Percentiles rank a stretch among this genome's conserved stretches.
These are phyloP conservation scores for Carex parvula DNA, from an alignment of 176 grass and related monocot genomes.

Conservation along the genomic window DNA sequence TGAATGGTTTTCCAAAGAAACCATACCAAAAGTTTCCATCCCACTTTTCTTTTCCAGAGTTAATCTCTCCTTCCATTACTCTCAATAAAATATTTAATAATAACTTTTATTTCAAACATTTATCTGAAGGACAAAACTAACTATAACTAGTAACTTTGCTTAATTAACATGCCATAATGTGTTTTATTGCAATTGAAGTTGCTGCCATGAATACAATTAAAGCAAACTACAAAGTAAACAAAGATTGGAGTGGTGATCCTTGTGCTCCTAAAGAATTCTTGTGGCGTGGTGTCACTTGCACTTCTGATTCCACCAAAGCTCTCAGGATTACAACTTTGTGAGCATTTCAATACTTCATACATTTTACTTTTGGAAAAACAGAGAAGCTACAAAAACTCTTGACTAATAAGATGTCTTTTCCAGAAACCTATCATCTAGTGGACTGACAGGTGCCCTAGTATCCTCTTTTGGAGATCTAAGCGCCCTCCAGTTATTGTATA, in stretches of 20 bases:
- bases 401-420: neutral
- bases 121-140: neutral
- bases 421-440: slow-evolving; percentile 27
- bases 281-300: slow-evolving; percentile 35
- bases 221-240: slow-evolving; percentile 29
- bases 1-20: neutral
- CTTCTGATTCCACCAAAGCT: neutral
- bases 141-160: neutral
- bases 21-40: neutral
- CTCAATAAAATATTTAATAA: neutral
- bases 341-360: neutral
- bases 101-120: neutral
- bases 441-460: slow-evolving; percentile 21
- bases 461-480: slow-evolving; percentile 28
- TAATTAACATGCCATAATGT: neutral
- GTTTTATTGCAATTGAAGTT: neutral
- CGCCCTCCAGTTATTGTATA: slow-evolving; percentile 20
- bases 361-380: neutral
- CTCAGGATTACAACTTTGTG: slow-evolving; percentile 31
- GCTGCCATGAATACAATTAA: slow-evolving; percentile 25
- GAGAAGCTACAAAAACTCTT: neutral
- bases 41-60: neutral
- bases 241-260: slow-evolving; percentile 37
- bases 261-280: slow-evolving; percentile 21
- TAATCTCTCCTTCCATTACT: neutral